phyloP scores from a whole-genome alignment of 2,329 filamentous ascomycete species.

The Cladophialophora chaetospira region DNA sequence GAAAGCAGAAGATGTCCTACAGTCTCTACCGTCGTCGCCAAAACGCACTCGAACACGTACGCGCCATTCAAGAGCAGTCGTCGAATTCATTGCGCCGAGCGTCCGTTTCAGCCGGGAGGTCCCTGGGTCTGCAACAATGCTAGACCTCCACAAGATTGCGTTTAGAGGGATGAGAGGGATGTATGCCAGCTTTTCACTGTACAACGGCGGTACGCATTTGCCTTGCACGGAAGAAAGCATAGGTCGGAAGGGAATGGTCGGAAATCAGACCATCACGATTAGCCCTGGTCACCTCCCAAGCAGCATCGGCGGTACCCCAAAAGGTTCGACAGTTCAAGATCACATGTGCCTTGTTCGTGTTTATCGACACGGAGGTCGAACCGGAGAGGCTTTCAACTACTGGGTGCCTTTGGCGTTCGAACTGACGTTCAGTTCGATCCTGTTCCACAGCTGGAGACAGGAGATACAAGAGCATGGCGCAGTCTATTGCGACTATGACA shows the following conservation, averaged over 20 bases:
- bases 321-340: conserved; percentile 1
- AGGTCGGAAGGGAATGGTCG: not conserved
- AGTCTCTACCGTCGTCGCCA: conserved; percentile 1
- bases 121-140: conserved; percentile 12
- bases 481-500: not conserved
- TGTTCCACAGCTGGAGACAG: conserved; percentile 36
- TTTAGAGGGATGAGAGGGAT: conserved; percentile 36
- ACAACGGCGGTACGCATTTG: conserved; percentile 11
- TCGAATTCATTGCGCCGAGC: conserved; percentile 17
- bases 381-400: conserved; percentile 27
- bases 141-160: conserved; percentile 34
- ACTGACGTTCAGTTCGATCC: conserved; percentile 27
- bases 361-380: not conserved
- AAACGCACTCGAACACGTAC: conserved; percentile 1
- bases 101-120: conserved; percentile 21
- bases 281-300: not conserved
- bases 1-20: conserved; percentile 23
- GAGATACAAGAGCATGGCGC: not conserved
- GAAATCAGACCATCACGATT: conserved; percentile 11
- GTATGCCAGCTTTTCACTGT: conserved; percentile 35
- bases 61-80: not conserved
- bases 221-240: not conserved
- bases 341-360: conserved; percentile 26
- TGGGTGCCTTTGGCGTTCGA: conserved; percentile 33
- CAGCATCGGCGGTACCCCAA: not conserved